A percentile compares a stretch with the other conserved stretches of the same genome.
Evolutionary conservation across 2,329 filamentous ascomycete species (phyloP).

Genomic region (Pyrenophora tritici-repentis): DNA sequence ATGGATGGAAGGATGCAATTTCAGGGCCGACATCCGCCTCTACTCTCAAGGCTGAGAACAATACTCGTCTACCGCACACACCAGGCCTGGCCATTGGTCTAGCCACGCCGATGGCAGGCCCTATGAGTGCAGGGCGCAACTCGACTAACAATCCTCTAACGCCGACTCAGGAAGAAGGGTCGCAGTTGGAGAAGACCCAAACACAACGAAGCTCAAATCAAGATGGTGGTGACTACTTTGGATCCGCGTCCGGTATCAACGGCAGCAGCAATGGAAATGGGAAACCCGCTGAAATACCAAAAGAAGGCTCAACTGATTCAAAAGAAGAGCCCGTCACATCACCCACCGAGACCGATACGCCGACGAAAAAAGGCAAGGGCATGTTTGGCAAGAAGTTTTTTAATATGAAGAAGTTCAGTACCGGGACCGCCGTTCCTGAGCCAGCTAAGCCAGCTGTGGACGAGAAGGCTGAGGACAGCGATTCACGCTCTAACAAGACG

Average conservation of each 20-base stretch:
- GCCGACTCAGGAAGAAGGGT: conserved; percentile 50
- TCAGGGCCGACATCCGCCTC: conserved; percentile 54
- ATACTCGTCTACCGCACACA: conserved; percentile 64
- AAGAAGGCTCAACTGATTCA: conserved; percentile 36
- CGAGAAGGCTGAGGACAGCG: conserved; percentile 71
- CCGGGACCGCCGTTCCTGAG: conserved; percentile 64
- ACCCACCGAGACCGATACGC: conserved; percentile 49
- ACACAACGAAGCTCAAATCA: conserved; percentile 60
- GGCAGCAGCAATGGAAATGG: conserved; percentile 31
- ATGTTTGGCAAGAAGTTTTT: conserved; percentile 88
- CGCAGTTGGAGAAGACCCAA: conserved; percentile 58
- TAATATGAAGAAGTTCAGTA: conserved; percentile 79
- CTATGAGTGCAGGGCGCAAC: conserved; percentile 46
- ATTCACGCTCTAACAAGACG: conserved; percentile 60
- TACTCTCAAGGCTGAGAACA: conserved; percentile 63
- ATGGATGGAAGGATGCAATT: conserved; percentile 50
- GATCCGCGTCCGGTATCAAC: conserved; percentile 27
- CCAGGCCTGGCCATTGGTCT: conserved; percentile 79
- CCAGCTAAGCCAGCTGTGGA: conserved; percentile 74
- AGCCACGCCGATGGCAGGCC: conserved; percentile 64
- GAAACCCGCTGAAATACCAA: conserved; percentile 28
- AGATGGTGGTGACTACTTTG: conserved; percentile 76
- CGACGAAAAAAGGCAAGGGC: conserved; percentile 60
- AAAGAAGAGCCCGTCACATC: conserved; percentile 39
- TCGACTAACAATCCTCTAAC: conserved; percentile 45